Evolutionary conservation across 768 basidiomycete genomes (phyloP), one percentile per base, ranked within the genome.

Genomic region (Tubosaeta sp.): DNA sequence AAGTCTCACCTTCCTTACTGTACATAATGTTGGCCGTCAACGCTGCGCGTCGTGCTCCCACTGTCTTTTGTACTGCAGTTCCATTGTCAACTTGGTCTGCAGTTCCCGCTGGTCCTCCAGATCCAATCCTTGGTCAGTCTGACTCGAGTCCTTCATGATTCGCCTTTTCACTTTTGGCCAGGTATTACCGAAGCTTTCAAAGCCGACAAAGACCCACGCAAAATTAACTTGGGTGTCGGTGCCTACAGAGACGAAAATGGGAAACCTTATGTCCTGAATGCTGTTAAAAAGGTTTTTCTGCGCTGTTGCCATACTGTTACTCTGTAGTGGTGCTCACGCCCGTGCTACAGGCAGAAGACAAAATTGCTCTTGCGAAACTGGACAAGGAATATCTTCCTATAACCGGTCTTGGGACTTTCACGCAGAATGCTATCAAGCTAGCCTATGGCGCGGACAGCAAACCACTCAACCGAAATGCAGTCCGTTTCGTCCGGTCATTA

Each of bases 301-400:
- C 10, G 4, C n/a, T 45, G 27, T 41, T 37, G 29, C 22, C 22
- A 22, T 34, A 11, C 22, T 16, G 26, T 31, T 10, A 19, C 34
- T 22, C 2, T 12, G 25, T 22, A 17, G 25, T 19, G 17, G 44
- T 33, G 19, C 22, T 37, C 32, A 32, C 16, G 19, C 55, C 14
- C 29, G 29, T 29, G 62, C 19, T 9, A 32, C 56, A 91, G 88
- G 92, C 91, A 14, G 92, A 95, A 70, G 82, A 86, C 56, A 68
- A 83, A 53, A 66, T 97, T 45, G 74, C 76, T 42, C 72, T 80
- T 43, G 77, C 81, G 53, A 78, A 81, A 51, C 77, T 79, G 35
- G 92, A 95, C 82, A 95, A 98, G 74, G 95, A 98, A 70, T 98
- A 97, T 71, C 82, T 97, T 39, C 90, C 93, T 54, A 99, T 99